Percentiles rank a stretch among this genome's conserved stretches.
These are phyloP conservation scores for Coemansia sp. DNA, from an alignment of 192 early-diverging fungal genomes.

Conservation along the genomic window DNA sequence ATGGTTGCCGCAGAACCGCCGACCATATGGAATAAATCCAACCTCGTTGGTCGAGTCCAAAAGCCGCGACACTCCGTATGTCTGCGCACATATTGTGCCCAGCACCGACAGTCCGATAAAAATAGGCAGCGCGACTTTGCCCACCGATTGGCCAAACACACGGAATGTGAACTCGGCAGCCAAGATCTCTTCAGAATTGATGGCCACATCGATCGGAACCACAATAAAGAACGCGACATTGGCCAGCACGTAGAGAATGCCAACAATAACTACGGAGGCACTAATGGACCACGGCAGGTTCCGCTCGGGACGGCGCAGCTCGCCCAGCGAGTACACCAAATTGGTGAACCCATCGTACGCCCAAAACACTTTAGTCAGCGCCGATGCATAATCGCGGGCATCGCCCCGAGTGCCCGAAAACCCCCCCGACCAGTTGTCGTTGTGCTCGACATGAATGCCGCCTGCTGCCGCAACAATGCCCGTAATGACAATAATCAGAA, in stretches of 20 bases:
- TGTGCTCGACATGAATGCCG: slow-evolving; percentile 39
- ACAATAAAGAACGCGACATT: slow-evolving; percentile 84
- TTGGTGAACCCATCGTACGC: slow-evolving; percentile 71
- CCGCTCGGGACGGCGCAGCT: slow-evolving; percentile 78
- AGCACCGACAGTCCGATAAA: slow-evolving; percentile 57
- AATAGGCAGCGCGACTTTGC: slow-evolving; percentile 56
- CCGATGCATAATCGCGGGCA: slow-evolving; percentile 50
- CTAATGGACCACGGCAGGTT: slow-evolving; percentile 81
- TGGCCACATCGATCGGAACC: slow-evolving; percentile 65
- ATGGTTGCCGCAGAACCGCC: slow-evolving; percentile 50
- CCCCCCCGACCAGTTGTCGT: slow-evolving; percentile 59
- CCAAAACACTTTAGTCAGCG: slow-evolving; percentile 59
- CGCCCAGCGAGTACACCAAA: slow-evolving; percentile 77
- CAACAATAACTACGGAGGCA: slow-evolving; percentile 69
- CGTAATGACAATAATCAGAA: slow-evolving; percentile 65
- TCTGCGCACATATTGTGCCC: slow-evolving; percentile 57
- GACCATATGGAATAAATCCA: slow-evolving; percentile 55
- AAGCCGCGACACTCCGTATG: slow-evolving; percentile 57
- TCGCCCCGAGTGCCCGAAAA: slow-evolving; percentile 61
- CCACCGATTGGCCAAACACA: slow-evolving; percentile 57
- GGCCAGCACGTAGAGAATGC: slow-evolving; percentile 73
- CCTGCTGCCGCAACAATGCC: slow-evolving; percentile 68
- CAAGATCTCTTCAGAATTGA: slow-evolving; percentile 62
- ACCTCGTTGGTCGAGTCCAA: slow-evolving; percentile 57
- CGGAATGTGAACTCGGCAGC: slow-evolving; percentile 61